Evolutionary conservation across 352 stramenopile species (phyloP).

Genomic region (Globisporangium barbulae): DNA sequence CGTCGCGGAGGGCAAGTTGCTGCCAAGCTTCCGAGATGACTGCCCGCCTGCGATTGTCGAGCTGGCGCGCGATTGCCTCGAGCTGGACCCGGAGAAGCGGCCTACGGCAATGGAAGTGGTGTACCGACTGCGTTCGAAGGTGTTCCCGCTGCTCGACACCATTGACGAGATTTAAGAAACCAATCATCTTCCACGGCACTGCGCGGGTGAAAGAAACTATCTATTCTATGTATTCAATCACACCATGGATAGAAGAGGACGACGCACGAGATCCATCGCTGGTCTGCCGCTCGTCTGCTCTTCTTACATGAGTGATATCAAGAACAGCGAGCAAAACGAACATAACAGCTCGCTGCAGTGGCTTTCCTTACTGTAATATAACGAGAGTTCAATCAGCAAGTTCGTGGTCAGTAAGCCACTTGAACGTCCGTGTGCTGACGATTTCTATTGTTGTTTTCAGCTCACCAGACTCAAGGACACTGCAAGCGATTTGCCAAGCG

Average conservation of each 20-base stretch:
- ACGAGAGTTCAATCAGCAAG: slow-evolving; percentile 1
- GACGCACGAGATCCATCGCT: neutral
- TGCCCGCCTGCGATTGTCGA: slow-evolving; percentile 49
- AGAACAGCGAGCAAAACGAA: neutral
- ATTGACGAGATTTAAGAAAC: slow-evolving; percentile 1
- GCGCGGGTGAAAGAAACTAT: slow-evolving; percentile 1
- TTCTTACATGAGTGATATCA: neutral
- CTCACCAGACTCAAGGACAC: neutral
- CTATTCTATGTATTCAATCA: slow-evolving; percentile 13
- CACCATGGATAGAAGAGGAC: neutral
- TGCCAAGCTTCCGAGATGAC: slow-evolving; percentile 68
- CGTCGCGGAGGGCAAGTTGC: slow-evolving; percentile 69
- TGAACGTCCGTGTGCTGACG: neutral
- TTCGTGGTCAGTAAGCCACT: slow-evolving; percentile 3
- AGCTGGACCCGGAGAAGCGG: slow-evolving; percentile 53
- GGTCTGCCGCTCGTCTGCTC: neutral
- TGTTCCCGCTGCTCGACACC: slow-evolving; percentile 33
- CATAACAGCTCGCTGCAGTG: neutral
- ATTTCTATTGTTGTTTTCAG: neutral
- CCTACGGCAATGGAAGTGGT: slow-evolving; percentile 70
- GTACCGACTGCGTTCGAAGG: slow-evolving; percentile 54
- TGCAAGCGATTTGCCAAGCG: neutral
- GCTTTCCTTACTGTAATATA: slow-evolving; percentile 6
- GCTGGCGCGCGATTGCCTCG: slow-evolving; percentile 56
- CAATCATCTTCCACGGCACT: neutral